Percentiles rank a stretch among this genome's conserved stretches.
These are phyloP conservation scores for Dothideomycetes sp. DNA, from an alignment of 2,329 filamentous ascomycete species.

Conservation along the genomic window DNA sequence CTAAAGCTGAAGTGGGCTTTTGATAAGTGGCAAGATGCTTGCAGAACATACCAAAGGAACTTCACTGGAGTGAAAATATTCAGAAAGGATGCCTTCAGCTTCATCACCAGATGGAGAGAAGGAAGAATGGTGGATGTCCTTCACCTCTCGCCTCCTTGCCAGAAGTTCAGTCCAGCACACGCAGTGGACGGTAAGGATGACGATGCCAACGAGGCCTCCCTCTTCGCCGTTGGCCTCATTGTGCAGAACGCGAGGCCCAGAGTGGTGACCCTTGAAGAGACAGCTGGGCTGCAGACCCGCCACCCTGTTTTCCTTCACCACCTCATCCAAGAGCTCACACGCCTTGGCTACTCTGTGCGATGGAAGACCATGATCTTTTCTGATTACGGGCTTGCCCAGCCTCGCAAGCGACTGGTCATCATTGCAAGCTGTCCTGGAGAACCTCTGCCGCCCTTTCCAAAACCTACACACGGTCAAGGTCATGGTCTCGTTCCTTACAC, in stretches of 20 bases:
- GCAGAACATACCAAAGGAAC: conserved; percentile 47
- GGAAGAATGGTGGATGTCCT: conserved; percentile 51
- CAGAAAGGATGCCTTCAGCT: conserved; percentile 25
- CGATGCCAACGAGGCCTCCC: conserved; percentile 53
- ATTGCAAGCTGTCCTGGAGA: conserved; percentile 57
- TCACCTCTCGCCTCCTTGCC: conserved; percentile 72
- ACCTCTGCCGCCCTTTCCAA: conserved; percentile 53
- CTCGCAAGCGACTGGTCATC: conserved; percentile 37
- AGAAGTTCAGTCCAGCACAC: conserved; percentile 63
- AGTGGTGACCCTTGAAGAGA: conserved; percentile 69
- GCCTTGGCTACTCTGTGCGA: conserved; percentile 55
- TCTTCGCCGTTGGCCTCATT: conserved; percentile 39
- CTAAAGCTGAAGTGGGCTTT: conserved; percentile 51
- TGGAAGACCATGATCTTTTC: conserved; percentile 50
- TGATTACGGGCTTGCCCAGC: conserved; percentile 40
- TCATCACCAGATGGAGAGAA: conserved; percentile 27
- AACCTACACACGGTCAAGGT: conserved; percentile 17
- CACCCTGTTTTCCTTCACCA: conserved; percentile 45
- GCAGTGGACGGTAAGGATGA: conserved; percentile 48
- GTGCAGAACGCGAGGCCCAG: conserved; percentile 51
- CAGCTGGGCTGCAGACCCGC: conserved; percentile 53
- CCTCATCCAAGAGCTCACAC: conserved; percentile 36
- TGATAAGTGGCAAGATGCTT: conserved; percentile 49
- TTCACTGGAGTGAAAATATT: conserved; percentile 32
- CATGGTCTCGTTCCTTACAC: conserved; percentile 12